Evolutionary conservation across 1,284 basidiomycete species (phyloP).

Genomic region (Fomitopsis betulina): DNA sequence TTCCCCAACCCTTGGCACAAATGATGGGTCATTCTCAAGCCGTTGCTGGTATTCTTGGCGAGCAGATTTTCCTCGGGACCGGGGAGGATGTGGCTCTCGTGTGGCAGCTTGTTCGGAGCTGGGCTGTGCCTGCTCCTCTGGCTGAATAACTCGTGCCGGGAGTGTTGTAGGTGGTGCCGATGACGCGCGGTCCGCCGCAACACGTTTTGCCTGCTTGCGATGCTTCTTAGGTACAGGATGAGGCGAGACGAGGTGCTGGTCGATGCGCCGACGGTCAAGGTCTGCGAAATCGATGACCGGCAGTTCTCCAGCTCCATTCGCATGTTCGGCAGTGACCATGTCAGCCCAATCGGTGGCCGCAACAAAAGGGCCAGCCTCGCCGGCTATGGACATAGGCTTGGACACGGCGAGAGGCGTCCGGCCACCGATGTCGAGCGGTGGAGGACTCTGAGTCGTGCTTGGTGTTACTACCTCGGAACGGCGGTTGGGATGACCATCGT

Average conservation of each 20-base stretch:
- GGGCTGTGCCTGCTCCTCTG: constrained; percentile 24
- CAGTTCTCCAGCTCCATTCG: constrained; percentile 51
- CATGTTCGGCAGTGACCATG: constrained; percentile 71
- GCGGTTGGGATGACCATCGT: constrained; percentile 47
- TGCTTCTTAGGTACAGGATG: constrained; percentile 20
- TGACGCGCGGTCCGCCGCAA: constrained; percentile 13
- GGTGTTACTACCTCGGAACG: constrained; percentile 54
- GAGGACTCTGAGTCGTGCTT: constrained; percentile 58
- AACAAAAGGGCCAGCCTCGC: constrained; percentile 47
- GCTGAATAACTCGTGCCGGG: constrained; percentile 7
- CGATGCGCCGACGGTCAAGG: constrained; percentile 33
- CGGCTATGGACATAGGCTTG: constrained; percentile 16
- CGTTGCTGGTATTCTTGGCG: constrained; percentile 76
- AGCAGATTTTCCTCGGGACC: constrained; percentile 49
- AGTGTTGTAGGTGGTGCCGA: constrained; percentile 19
- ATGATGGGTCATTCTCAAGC: constrained; percentile 77
- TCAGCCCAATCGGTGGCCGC: constrained; percentile 68
- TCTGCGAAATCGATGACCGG: constrained; percentile 79
- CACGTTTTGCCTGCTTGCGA: constrained; percentile 23
- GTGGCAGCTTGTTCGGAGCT: constrained; percentile 14
- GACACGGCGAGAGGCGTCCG: constrained; percentile 22
- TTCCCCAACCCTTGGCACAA: constrained; percentile 80
- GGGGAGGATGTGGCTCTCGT: constrained; percentile 9
- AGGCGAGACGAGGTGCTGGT: constrained; percentile 18
- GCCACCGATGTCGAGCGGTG: constrained; percentile 32